Evolutionary conservation across 208 protist species (phyloP), one percentile per base, ranked within the genome.

Genomic region (Wallacemonas collosoma): DNA sequence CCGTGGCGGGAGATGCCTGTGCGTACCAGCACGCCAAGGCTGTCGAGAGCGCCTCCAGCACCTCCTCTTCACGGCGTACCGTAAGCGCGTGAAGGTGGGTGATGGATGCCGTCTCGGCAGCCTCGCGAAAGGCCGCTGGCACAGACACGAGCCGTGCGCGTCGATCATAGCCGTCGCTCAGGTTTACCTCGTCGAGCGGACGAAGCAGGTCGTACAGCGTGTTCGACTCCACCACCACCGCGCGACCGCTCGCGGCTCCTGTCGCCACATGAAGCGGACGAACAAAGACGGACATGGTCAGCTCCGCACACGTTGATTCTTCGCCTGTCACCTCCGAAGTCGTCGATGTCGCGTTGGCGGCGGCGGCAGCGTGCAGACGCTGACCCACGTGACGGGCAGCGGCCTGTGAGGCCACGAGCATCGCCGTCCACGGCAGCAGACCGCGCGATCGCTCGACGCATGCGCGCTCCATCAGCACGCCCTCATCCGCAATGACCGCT

Each of bases 271-370:
- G 26, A 26, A 26, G 26, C 26, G 60, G 60, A 9, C 17, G 38
- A 6, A 65, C 60, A 48, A 44, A 44, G n/a, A 65, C 60, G 4
- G 60, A 65, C 60, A 65, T 51, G 38, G 43, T 51, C 41, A 65
- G 60, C 60, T 65, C 60, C 2, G 44, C 45, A 17, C 60, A 41
- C 26, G 26, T 26, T 26, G 26, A 26, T 26, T 26, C 26, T 26
- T 26, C 26, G 26, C 26, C 26, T 26, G 26, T 26, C 26, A 26
- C 26, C 26, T 26, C 26, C 26, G 38, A 51, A 12, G 12, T 51
- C 60, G 6, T 44, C 41, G 56, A 5, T 41, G 51, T n/a, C 51
- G 11, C 14, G 11, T 58, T 35, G 56, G 38, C 56, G 17, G 36
- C 26, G 0, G 8, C 6, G 14, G 7, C 7, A 5, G 36, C n/a